Percentiles rank a stretch among this genome's conserved stretches.
Evolutionary conservation across 2,329 filamentous ascomycete genomes (phyloP).

Genomic region (Akanthomyces muscarius): DNA sequence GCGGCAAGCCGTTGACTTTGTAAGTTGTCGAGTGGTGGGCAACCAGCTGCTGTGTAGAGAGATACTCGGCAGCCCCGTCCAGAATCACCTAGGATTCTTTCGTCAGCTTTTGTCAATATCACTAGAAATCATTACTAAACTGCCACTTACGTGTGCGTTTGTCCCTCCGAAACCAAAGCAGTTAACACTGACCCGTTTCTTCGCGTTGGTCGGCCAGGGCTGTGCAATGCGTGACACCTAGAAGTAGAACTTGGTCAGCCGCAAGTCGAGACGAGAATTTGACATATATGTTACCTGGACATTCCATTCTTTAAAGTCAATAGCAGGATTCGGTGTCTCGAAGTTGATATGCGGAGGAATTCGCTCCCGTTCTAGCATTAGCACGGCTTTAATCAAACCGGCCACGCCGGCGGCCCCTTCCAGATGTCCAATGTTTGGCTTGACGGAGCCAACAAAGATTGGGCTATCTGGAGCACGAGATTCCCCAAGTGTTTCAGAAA

Average conservation of each 20-base stretch:
- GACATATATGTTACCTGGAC: slow-evolving; percentile 36
- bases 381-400: slow-evolving; percentile 49
- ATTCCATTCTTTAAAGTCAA: slow-evolving; percentile 44
- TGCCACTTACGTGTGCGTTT: slow-evolving; percentile 47
- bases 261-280: background rate
- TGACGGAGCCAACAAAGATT: slow-evolving; percentile 50
- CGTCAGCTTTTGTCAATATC: background rate
- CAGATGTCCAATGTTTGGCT: slow-evolving; percentile 52
- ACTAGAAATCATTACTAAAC: slow-evolving; percentile 17
- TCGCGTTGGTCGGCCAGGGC: slow-evolving; percentile 41
- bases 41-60: slow-evolving; percentile 20
- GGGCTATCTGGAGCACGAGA: slow-evolving; percentile 34
- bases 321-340: slow-evolving; percentile 40
- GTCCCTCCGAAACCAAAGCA: slow-evolving; percentile 57
- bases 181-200: slow-evolving; percentile 50
- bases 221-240: slow-evolving; percentile 39
- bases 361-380: slow-evolving; percentile 46
- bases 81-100: slow-evolving; percentile 33
- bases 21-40: background rate
- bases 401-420: slow-evolving; percentile 51
- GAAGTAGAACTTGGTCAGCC: slow-evolving; percentile 13
- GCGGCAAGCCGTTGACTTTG: background rate
- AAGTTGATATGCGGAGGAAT: slow-evolving; percentile 53
- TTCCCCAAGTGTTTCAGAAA: slow-evolving; percentile 41
- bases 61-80: slow-evolving; percentile 43